Conservation (phyloP, 352 stramenopile species). For the Pythium periplocum region DNA sequence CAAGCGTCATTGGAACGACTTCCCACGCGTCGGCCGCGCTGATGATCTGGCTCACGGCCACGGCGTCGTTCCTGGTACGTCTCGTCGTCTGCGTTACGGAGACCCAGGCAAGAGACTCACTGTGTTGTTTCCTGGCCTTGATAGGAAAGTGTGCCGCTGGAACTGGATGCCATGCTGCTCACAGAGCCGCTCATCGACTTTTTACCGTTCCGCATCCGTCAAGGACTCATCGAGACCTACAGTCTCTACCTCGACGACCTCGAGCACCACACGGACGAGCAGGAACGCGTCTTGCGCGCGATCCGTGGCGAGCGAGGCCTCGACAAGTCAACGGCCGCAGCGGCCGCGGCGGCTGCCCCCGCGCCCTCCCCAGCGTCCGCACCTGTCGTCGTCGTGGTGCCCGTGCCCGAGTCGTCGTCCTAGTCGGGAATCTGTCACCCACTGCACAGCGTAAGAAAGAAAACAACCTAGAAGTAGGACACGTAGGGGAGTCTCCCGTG, state of each 20-base stretch:
- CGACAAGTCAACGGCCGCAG: no score
- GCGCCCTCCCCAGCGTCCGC: no score
- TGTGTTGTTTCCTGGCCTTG: slow-evolving; percentile 1
- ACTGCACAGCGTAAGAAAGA: no score
- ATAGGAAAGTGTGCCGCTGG: slow-evolving; percentile 81
- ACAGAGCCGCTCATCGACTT: slow-evolving; percentile 79
- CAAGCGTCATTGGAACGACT: slow-evolving; percentile 77
- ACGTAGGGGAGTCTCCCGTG: no score
- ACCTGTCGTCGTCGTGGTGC: no score
- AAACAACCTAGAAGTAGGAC: no score
- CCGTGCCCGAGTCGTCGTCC: no score
- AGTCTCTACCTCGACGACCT: slow-evolving; percentile 83
- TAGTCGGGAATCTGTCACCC: no score
- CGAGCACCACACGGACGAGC: slow-evolving; percentile 76
- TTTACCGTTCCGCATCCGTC: slow-evolving; percentile 78
- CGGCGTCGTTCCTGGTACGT: slow-evolving; percentile 79
- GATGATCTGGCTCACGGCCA: slow-evolving; percentile 81
- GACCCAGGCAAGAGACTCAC: background rate
- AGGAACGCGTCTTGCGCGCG: slow-evolving; percentile 75
- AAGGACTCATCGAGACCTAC: slow-evolving; percentile 86
- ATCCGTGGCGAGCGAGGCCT: slow-evolving; percentile 48
- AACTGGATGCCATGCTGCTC: slow-evolving; percentile 79
- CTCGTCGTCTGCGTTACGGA: background rate
- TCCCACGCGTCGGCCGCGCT: slow-evolving; percentile 77
- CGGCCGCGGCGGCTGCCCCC: no score